Evolutionary conservation across 305 asterid species (phyloP).

Genomic region (Solanum aculeatissimum): DNA sequence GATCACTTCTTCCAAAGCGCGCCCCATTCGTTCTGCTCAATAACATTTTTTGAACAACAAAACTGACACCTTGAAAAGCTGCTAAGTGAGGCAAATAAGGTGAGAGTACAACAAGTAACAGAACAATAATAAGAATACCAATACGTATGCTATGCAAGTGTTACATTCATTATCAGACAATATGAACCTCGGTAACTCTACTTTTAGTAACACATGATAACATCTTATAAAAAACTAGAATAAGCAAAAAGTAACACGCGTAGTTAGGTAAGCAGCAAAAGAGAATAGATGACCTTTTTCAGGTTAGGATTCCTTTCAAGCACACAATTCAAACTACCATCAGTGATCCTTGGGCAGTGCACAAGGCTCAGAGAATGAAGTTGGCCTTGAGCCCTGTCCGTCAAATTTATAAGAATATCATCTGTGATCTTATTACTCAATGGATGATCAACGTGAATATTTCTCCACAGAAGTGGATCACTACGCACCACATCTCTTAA

Average conservation of each 20-base stretch:
- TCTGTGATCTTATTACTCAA: slow-evolving; percentile 31
- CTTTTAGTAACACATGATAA: neutral
- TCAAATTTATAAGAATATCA: slow-evolving; percentile 44
- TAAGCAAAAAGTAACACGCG: neutral
- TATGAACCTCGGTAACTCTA: neutral
- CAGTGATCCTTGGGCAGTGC: slow-evolving; percentile 42
- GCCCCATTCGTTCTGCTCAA: too few species aligned
- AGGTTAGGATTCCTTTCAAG: slow-evolving; percentile 41
- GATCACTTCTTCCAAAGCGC: too few species aligned
- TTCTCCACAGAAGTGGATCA: slow-evolving; percentile 70
- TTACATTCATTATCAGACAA: neutral
- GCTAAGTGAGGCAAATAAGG: neutral
- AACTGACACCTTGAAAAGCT: neutral
- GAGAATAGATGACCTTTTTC: slow-evolving; percentile 39
- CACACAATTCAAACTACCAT: slow-evolving; percentile 40
- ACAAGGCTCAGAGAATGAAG: slow-evolving; percentile 51
- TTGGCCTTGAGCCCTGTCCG: slow-evolving; percentile 58
- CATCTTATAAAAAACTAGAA: neutral
- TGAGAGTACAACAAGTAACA: neutral
- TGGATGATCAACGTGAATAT: slow-evolving; percentile 33
- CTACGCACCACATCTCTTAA: slow-evolving; percentile 41
- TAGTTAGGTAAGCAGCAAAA: neutral
- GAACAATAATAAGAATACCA: neutral
- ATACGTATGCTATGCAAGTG: neutral
- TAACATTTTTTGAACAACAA: neutral